Base-by-base conservation (phyloP, 306 rosid species). In the Prunus mongolica region DNA sequence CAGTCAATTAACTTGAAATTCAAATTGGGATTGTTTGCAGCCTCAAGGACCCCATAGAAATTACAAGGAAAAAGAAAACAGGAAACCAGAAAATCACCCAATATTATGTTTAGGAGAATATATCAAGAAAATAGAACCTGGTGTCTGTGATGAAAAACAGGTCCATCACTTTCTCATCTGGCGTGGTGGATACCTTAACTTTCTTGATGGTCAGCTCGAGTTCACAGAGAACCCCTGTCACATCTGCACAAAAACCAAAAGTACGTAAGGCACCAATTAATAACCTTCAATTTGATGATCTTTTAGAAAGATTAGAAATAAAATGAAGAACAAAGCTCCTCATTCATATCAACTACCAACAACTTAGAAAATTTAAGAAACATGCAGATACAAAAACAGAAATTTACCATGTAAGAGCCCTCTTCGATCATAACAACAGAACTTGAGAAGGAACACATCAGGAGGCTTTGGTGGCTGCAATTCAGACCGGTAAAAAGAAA, bases 181-280 rank as follows among this genome's bases (percentile, higher is more conserved):
- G 99, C 20, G 97, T 95, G 20, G 96, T 92, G 50, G 97, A 95
- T 45, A 95, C 96, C 89, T 95, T 95, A 80, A 95, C 97, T 88
- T 89, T 95, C 76, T 88, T 82, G 65, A 95, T 92, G 45, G 74
- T 82, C 82, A 95, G 89, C 87, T 95, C 99, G 12, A 88, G 90
- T 71, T 90, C 97, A 76, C 88, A 89, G 60, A 95, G 97, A 88
- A 89, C 97, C 80, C 73, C 76, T 0, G 99, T 95, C 75, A 95
- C 97, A 86, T 95, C 99, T 95, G 91, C 61, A 56, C 84, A 57
- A 64, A 58, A 51, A 58, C 32, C 19, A 41, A 60, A 71, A 70
- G 16, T 18, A 58, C 12, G 41, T 24, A 69, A 82, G 27, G 11
- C 61, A 10, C 5, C 32, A 13, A 63, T 45, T 3, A 55, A 28